phyloP scores from a whole-genome alignment of 192 early-diverging fungal genomes.

The Paraglomus brasilianum region DNA sequence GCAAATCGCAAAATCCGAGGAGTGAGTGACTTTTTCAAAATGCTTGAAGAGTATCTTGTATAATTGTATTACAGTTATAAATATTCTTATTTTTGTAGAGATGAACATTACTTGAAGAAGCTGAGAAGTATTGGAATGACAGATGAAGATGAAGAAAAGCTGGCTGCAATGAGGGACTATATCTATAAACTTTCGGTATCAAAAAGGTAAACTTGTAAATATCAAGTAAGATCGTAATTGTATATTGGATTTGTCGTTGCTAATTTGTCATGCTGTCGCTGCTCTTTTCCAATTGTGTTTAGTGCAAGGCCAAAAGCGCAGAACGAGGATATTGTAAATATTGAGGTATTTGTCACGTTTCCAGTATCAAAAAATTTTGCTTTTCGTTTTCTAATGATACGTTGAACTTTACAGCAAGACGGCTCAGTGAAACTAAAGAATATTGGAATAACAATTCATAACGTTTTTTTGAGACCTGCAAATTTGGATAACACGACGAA shows the following conservation, averaged over 20 bases:
- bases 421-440: constrained; percentile 52
- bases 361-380: neutral
- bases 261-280: neutral
- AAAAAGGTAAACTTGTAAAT: constrained; percentile 36
- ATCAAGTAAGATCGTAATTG: constrained; percentile 32
- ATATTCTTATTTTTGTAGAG: constrained; percentile 35
- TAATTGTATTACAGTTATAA: neutral
- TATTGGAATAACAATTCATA: constrained; percentile 66
- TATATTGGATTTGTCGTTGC: neutral
- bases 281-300: neutral
- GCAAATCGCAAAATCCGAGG: constrained; percentile 43
- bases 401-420: constrained; percentile 30
- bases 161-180: constrained; percentile 70
- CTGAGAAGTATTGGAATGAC: constrained; percentile 71
- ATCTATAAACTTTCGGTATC: constrained; percentile 71
- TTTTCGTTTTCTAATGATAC: neutral
- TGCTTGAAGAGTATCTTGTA: neutral
- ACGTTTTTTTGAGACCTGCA: constrained; percentile 64
- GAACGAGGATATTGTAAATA: constrained; percentile 25
- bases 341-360: constrained; percentile 20
- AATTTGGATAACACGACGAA: constrained; percentile 29
- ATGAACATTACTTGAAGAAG: constrained; percentile 50
- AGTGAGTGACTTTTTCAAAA: constrained; percentile 39
- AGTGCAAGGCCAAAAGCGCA: constrained; percentile 33
- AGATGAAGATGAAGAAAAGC: constrained; percentile 71